phyloP scores from a whole-genome alignment of 1,284 basidiomycete genomes.

The Phellopilus nigrolimitatus region DNA sequence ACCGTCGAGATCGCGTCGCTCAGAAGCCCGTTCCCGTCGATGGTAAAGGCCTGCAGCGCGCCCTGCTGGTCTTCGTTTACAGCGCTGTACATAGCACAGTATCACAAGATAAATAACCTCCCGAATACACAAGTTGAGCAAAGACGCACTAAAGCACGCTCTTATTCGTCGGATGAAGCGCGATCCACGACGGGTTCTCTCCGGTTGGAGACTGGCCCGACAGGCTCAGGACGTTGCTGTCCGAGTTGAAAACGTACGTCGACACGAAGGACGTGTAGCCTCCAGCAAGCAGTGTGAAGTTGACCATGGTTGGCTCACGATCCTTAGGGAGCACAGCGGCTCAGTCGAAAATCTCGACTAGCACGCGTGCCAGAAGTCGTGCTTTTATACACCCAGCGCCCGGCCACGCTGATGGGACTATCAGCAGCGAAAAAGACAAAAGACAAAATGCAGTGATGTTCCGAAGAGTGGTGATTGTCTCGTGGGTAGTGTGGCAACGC shows the following conservation, averaged over 20 bases:
- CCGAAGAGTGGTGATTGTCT: too few relatives aligned
- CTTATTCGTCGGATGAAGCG: conserved; percentile 45
- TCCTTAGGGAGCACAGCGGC: too few relatives aligned
- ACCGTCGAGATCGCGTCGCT: conserved; percentile 42
- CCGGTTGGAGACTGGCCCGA: conserved; percentile 46
- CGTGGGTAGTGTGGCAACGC: too few relatives aligned
- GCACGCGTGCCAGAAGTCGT: too few relatives aligned
- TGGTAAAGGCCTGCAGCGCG: conserved; percentile 52
- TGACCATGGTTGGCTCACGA: too few relatives aligned
- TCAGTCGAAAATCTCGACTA: too few relatives aligned
- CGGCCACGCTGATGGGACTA: too few relatives aligned
- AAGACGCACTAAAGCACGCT: conserved; percentile 52
- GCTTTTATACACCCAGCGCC: too few relatives aligned
- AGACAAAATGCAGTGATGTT: too few relatives aligned
- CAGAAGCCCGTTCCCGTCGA: conserved; percentile 42
- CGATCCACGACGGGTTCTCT: conserved; percentile 52
- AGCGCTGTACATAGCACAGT: conserved; percentile 44
- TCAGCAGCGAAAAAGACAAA: too few relatives aligned
- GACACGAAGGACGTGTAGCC: conserved; percentile 57
- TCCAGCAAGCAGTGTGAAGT: conserved; percentile 57
- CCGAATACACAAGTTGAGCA: not conserved
- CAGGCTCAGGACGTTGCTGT: conserved; percentile 41
- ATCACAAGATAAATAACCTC: not conserved
- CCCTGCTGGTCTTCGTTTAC: conserved; percentile 46
- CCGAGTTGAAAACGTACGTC: conserved; percentile 52